Base-by-base conservation (phyloP, 163 green algal species). In the Scenedesmus sp. region DNA sequence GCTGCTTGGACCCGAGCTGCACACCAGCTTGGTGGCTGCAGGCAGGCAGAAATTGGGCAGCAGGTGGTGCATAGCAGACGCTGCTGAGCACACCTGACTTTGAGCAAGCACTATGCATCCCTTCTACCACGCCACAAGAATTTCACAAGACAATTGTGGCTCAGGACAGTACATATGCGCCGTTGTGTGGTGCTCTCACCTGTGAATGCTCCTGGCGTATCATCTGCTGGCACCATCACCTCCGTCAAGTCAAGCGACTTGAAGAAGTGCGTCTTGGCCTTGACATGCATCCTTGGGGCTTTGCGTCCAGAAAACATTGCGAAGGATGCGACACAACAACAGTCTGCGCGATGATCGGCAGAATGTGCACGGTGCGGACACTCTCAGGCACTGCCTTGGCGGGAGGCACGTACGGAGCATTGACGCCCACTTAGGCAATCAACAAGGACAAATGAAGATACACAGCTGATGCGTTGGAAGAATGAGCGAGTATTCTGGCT, bases 181-280 rank as follows among this genome's bases (percentile, higher is more conserved):
- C 15, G 12, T 60, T 18, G 5, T 12, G 9, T 18, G 7, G 79
- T 26, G 34, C 56, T 20, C 67, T 23, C 4, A 92, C 88, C 88
- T 67, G 88, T 92, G 77, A 92, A 92, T 18, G 77, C 52, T 4
- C 83, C 81, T 34, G 46, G 15, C 4, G 34, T 55, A 4, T 59
- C 60, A 6, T 84, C 59, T 52, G 64, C n/a, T 54, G 88, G 81
- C 3, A 55, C 73, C 15, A 88, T 81, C 52, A 92, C 20, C 3
- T 84, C 62, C 7, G 34, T 57, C 52, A 92, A 55, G 81, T 92
- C 81, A 52, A 92, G 62, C 3, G 60, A 84, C 60, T 88, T 88
- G 60, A 92, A 84, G n/a, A 89, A 92, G 52, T 92, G 88, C 23
- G 23, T 55, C 52, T 88, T 88, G 57, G 84, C 62, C 13, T 62